Base-by-base conservation (phyloP, 257 asterid species). In the Forsythia suspensa region DNA sequence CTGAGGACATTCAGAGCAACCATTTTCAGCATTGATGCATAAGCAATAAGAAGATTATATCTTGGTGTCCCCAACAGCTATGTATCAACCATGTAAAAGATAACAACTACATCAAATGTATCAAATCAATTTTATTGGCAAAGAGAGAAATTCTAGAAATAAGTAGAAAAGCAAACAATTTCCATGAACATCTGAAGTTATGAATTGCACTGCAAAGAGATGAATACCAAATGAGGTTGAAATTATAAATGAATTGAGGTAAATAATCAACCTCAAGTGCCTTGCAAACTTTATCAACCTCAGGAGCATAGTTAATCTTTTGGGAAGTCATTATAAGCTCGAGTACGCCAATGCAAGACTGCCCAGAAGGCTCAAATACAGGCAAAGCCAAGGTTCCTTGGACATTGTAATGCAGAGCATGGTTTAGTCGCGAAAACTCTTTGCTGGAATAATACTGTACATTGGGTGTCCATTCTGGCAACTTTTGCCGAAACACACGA, bases 381-480 rank as follows among this genome's bases (percentile, higher is more conserved):
- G 98, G 98, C 87, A 94, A 88, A 39, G 98, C 98, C 78, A 94
- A 84, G 80, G 97, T 94, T 74, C 97, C 98, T 13, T 83, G 85
- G 76, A 94, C 97, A 82, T 94, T 91, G 88, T 88, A 90, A 84
- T 90, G 84, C 79, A 90, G 84, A 42, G 97, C 97, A 78, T 94
- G 96, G 86, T 79, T 90, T 75, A 91, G 92, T 39, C 98, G 93
- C 4, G 90, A 86, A 80, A 88, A 94, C 85, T 94, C 98, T 83
- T 91, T 88, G 86, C 97, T 92, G 41, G 98, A 89, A 80, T 94
- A 94, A 70, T 92, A 92, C 87, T 92, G 98, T 85, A 94, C 98
- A 85, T 94, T 89, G 34, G 98, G 98, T 11, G 98, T 90, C 98
- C 98, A 94, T 77, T 94, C 97, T 4, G 98, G 98, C 78, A 92